Evolutionary conservation across 306 rosid species (phyloP), one percentile per base, ranked within the genome.

Genomic region (Cucurbita ficifolia): DNA sequence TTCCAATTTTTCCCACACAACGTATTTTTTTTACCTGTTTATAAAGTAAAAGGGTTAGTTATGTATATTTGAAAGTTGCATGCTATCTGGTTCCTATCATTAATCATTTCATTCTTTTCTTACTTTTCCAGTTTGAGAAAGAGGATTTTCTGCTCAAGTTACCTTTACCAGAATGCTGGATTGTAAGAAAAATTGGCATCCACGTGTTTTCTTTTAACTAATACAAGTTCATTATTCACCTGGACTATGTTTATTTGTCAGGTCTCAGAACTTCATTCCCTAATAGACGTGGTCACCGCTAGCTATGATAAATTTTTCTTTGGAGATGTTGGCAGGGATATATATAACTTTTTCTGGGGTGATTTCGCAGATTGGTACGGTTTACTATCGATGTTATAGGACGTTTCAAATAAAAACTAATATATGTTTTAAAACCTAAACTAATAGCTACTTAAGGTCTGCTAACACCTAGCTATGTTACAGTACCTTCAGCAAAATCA

Each of bases 301-400:
- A 93, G 90, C 86, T 93, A 93, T 71, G 98, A 93, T 70, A 90
- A 93, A 78, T 90, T 79, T 87, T 90, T 83, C 86, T 90, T 90
- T 77, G 98, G 98, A 77, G 98, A 93, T 80, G 85, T 87, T 57
- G 98, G 94, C 70, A 86, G 98, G 77, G 98, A 93, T 78, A 77
- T 79, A 22, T 93, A 90, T 78, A 94, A 90, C 72, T 93, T 93
- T 83, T 93, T 93, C 82, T 93, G 98, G 98, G 91, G 87, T 57
- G 98, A 93, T 84, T 90, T 93, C 75, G 98, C 98, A 24, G 98
- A 93, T 80, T 93, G 98, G 98, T 93, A 88, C 33, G 79, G 50
- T 74, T 74, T 24, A 45, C 21, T 64, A 46, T 6, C 76, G 74
- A 61, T 38, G 29, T 62, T 48, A 43, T 21, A 10, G 55, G 54